A percentile compares a stretch with the other conserved stretches of the same genome.
Evolutionary conservation across 208 protist species (phyloP).

Genomic region (Porcisia hertigi): DNA sequence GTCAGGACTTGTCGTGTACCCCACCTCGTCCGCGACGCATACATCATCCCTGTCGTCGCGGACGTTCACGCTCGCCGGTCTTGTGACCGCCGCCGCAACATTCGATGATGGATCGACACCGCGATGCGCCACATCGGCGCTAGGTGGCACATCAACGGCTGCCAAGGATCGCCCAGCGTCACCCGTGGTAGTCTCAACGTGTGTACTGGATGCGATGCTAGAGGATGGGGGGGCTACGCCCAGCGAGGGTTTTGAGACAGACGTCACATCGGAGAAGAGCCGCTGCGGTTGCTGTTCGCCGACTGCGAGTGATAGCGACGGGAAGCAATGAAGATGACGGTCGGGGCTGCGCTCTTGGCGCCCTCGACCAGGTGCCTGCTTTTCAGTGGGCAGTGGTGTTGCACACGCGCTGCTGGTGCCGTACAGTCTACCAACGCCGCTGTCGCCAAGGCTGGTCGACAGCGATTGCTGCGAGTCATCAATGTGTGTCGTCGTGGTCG

Average conservation of each 20-base stretch:
- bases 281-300: background rate
- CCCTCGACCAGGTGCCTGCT: background rate
- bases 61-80: background rate
- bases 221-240: background rate
- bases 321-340: background rate
- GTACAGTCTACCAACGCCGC: background rate
- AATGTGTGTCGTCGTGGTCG: background rate
- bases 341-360: background rate
- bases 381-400: background rate
- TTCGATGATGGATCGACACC: background rate
- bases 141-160: background rate
- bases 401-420: background rate
- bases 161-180: background rate
- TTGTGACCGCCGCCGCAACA: background rate
- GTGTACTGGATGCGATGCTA: background rate
- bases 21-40: slow-evolving; percentile 10
- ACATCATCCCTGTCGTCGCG: background rate
- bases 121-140: background rate
- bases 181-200: background rate
- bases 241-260: background rate
- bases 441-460: slow-evolving; percentile 5
- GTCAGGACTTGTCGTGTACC: slow-evolving; percentile 21
- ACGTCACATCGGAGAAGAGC: background rate
- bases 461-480: slow-evolving; percentile 1
- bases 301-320: background rate